A percentile compares a stretch with the other conserved stretches of the same genome.
phyloP scores from a whole-genome alignment of 2,329 filamentous ascomycete genomes.

The Drechslera avenae region DNA sequence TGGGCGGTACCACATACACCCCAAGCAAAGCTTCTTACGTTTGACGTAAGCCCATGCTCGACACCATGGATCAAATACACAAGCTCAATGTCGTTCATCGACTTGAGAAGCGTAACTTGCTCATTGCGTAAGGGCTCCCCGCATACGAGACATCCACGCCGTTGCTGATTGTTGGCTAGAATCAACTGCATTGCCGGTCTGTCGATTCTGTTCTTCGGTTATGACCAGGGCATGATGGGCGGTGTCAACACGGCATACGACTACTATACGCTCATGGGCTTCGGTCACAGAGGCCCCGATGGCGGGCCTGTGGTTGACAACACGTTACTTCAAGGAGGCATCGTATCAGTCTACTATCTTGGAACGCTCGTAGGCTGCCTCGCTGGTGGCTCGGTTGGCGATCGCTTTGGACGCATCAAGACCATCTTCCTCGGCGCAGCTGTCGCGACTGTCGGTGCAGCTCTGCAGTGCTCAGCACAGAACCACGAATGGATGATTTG shows the following conservation, averaged over 20 bases:
- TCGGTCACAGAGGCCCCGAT: constrained; percentile 35
- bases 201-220: constrained; percentile 42
- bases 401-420: constrained; percentile 36
- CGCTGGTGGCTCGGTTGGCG: constrained; percentile 32
- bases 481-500: constrained; percentile 63
- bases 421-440: constrained; percentile 34
- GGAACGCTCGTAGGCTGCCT: constrained; percentile 36
- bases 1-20: no score
- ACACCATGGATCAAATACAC: constrained; percentile 36
- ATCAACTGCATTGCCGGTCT: constrained; percentile 41
- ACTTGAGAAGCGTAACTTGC: constrained; percentile 34
- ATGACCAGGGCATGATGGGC: constrained; percentile 44
- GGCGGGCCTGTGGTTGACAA: constrained; percentile 32
- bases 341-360: constrained; percentile 41
- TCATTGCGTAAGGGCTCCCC: constrained; percentile 24
- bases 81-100: constrained; percentile 31
- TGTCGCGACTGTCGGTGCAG: constrained; percentile 56
- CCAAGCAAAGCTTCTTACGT: background rate
- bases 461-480: constrained; percentile 68
- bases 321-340: constrained; percentile 39
- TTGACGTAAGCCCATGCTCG: background rate
- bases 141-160: rapidly evolving
- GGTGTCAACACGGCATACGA: constrained; percentile 41
- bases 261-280: constrained; percentile 39
- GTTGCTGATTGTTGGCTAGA: constrained; percentile 4